phyloP scores from a whole-genome alignment of 371 early-diverging fungal species.

The Zychaea mexicana region DNA sequence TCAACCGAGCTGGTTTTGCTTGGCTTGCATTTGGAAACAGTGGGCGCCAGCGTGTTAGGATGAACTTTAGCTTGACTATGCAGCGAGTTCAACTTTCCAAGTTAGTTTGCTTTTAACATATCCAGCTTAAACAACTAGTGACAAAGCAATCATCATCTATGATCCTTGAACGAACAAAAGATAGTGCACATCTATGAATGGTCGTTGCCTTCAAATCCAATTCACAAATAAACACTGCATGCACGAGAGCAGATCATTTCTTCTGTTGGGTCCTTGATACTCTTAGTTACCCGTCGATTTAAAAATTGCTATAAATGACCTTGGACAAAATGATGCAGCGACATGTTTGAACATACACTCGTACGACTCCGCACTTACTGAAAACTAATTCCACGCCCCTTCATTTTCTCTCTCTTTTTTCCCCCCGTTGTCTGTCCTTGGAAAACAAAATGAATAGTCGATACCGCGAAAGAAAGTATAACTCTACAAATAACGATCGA shows the following conservation, averaged over 20 bases:
- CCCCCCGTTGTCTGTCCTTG: not conserved
- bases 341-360: too few species aligned
- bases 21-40: conserved; percentile 41
- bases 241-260: not conserved
- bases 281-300: not conserved
- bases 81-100: conserved; percentile 18
- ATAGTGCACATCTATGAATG: conserved; percentile 25
- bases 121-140: not conserved
- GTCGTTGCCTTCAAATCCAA: conserved; percentile 15
- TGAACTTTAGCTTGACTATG: conserved; percentile 21
- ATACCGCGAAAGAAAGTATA: conserved; percentile 50
- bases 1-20: not conserved
- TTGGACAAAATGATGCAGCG: too few species aligned
- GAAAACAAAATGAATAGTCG: conserved; percentile 20
- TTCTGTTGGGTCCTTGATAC: not conserved
- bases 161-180: too few species aligned
- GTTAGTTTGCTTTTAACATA: too few species aligned
- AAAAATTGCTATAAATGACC: not conserved
- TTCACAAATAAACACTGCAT: conserved; percentile 10
- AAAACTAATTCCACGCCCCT: too few species aligned
- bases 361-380: too few species aligned
- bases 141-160: too few species aligned
- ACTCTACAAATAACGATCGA: conserved; percentile 48
- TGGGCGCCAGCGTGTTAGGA: conserved; percentile 23
- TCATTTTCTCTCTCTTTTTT: not conserved